Base-by-base conservation (phyloP, 2,329 filamentous ascomycete species). In the Dactylellina drechsleri region DNA sequence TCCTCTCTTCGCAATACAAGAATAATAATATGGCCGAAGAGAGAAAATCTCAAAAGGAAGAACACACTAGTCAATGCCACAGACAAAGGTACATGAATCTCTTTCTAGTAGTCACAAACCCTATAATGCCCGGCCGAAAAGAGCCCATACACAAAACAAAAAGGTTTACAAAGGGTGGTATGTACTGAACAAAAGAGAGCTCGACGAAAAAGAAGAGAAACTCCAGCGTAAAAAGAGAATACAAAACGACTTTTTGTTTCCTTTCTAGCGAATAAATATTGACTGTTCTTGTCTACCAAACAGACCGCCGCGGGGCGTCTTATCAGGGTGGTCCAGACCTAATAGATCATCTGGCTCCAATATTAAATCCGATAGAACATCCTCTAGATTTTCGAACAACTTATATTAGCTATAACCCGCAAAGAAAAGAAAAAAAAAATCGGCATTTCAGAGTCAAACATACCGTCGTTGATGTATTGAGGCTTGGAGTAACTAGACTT, bases 391-490 rank as follows among this genome's bases (percentile, higher is more conserved):
- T 28, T 7, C 3, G 7, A 64, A 10, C 64, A 23, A 61, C 40
- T 47, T n/a, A n/a, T 64, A 79, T 76, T 68, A 28, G 72, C 10
- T 45, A 61, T 59, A 20, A 57, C 12, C 12, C 49, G n/a, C n/a
- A n/a, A n/a, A n/a, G n/a, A 31, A 12, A 20, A 20, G 0, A n/a
- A 20, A 41, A 20, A 10, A 15, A n/a, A 47, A n/a, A 36, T n/a
- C n/a, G n/a, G 57, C 8, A 28, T 28, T 4, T 28, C 26, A 7
- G 26, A 4, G 7, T 28, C 3, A 7, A 28, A 28, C 71, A 13
- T 84, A 97, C 94, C 93, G 83, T 98, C 95, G 78, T 90, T 89
- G 54, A 99, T 85, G 83, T 96, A 96, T 73, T 88, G 87, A 26
- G 93, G 91, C 80, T 91, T 92, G 45, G 91, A 89, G 82, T 92